Base-by-base conservation (phyloP, 1,284 basidiomycete species). In the Anthracocystis panici-leucophaei region DNA sequence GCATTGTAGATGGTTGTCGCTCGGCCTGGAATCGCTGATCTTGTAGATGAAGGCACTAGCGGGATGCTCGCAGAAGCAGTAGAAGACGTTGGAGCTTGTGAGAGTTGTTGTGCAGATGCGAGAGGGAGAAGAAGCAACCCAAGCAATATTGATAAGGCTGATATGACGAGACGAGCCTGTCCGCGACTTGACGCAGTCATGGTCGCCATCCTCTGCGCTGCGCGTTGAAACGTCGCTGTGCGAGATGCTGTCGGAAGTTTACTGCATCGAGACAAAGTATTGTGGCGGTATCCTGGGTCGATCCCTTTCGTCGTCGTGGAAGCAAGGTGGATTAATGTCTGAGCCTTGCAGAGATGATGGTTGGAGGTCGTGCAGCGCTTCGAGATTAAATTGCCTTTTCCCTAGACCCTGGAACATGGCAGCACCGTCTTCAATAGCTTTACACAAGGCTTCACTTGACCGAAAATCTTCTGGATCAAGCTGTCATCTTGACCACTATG, bases 1-100 rank as follows among this genome's bases (percentile, higher is more conserved):
- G 73, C 45, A 29, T 69, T 65, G 62, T 58, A 58, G 25, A 75
- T 62, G 11, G 66, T 45, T 1, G 72, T 75, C 7, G 63, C 68
- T 62, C 68, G 62, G 16, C 63, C 68, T 2, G 68, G 68, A 16
- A 71, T 71, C 1, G 68, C 68, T 44, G 68, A 65, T 51, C 68
- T 52, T 29, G 66, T 63, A 1, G 44, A 57, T 1, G 72, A 52
- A 10, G 72, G 59, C 3, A 59, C 16, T 2, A 53, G 46, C 4
- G 51, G 45, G 20, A 44, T 42, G 25, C 45, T 53, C 2, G 63
- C 21, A 7, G 72, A 63, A 12, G 56, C 25, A 5, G 35, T 16
- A 5, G 65, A 49, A 0, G 27, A 21, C 7, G 57, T 25, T 14
- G 67, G 53, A 6, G 54, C 48, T 53, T 58, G 42, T 9, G 57